Base-by-base conservation (phyloP, 441 rosid genomes). In the Viola pubescens region DNA sequence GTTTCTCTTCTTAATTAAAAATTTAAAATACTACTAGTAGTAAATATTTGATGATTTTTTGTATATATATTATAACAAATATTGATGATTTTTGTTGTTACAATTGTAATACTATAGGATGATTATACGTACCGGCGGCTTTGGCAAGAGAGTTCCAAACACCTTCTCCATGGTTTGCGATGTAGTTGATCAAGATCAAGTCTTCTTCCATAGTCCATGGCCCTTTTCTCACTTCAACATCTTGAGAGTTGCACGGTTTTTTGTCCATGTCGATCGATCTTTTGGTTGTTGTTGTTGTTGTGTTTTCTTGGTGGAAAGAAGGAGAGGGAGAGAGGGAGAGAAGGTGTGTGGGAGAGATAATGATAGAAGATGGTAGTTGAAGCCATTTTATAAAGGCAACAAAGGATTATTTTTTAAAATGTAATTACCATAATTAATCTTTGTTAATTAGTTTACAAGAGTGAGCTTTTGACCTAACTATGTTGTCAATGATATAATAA, bases 171-270 rank as follows among this genome's bases (percentile, higher is more conserved):
- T 94, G 95, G 69, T 86, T 86, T 16, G 90, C 86, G 34, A 94
- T 94, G 55, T 94, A 80, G 77, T 86, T 87, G 68, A 90, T 94
- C 62, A 94, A 88, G 75, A 94, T 88, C 71, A 88, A 74, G 75
- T 94, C 99, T 72, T 94, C 99, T 77, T 94, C 99, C 87, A 90
- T 74, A 49, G 99, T 90, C 99, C 99, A 94, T 58, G 99, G 97
- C 48, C 99, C 99, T 76, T 94, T 94, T 59, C 97, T 90, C 68
- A 89, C 92, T 56, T 88, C 97, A 39, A 61, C 82, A 19, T 87
- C 97, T 73, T 78, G 83, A 14, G 92, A 79, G 46, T 62, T 80
- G 77, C 66, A 77, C 60, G 81, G 77, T 54, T 70, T 68, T 76
- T 81, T 79, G 51, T 78, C 85, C 94, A 85, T 86, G 58, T 76